Base-by-base conservation (phyloP, 257 asterid species). In the Lantana camara region DNA sequence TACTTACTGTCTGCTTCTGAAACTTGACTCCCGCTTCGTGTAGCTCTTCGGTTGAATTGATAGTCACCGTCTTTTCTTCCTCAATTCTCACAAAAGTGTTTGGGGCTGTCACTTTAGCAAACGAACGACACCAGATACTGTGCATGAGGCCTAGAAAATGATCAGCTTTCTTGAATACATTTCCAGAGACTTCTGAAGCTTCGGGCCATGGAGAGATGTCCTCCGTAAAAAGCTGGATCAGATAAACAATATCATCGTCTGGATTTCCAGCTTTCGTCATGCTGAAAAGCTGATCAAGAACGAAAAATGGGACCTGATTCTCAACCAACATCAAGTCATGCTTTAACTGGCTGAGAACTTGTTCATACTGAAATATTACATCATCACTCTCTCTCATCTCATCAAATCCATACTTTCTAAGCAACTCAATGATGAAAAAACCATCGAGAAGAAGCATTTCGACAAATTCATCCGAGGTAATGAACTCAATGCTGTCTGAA, bases 371-470 rank as follows among this genome's bases (percentile, higher is more conserved):
- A n/a, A n/a, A n/a, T n/a, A n/a, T n/a, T n/a, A n/a, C n/a, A n/a
- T n/a, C 78, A 9, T 62, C 70, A 2, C 19, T 60, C 20, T 49
- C 60, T 11, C 64, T 54, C 47, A 24, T 5, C 29, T 56, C 49
- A 13, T 58, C 64, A 5, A 68, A 16, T 0, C 23, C 48, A 15
- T 50, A 47, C 35, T 67, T 75, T 29, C 81, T 16, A 6, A 81
- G 21, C 30, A 79, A 37, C 66, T 79, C 83, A 9, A 83, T 14
- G 37, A 73, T 49, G 65, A 83, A 83, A 63, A 55, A 59, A 3
- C 78, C 76, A 37, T 79, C 89, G n/a, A 82, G 71, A 27, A 79
- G 55, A 44, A 82, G 37, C 78, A 79, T 77, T 46, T 79, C 48
- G 13, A 69, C 66, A 20, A 79, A 72, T 8, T 68, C 50, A 10